Base-by-base conservation (phyloP, 768 basidiomycete species). In the Naganishia onofrii region DNA sequence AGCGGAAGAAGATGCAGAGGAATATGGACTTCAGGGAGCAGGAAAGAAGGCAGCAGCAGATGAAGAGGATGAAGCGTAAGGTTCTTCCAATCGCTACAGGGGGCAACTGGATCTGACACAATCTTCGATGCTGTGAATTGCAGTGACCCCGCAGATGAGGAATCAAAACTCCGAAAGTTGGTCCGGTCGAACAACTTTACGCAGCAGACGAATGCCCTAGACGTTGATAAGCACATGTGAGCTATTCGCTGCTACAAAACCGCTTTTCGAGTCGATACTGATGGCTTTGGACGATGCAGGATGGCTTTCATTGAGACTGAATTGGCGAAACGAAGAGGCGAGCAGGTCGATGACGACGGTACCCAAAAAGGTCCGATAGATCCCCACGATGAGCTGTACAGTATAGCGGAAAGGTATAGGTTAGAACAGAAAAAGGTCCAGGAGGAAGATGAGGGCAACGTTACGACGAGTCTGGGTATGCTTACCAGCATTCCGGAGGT, bases 261-360 rank as follows among this genome's bases (percentile, higher is more conserved):
- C 6, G 29, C 21, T 28, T 1, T n/a, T 66, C 15, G 17, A 44
- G 17, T 58, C 31, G 21, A 26, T 54, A 31, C 31, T 68, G 23
- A 23, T 51, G 19, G 23, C 19, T 23, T 38, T 23, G 44, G 26
- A n/a, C 53, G 34, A 19, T 0, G 38, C 6, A 94, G 93, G 95
- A 93, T 97, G 90, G 92, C 90, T 1, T 98, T 95, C 77, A 98
- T 99, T 60, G 96, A 98, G 76, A 88, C 91, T 76, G 97, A 96
- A 79, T 84, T 99, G 72, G 89, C 86, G 78, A 85, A 91, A 36
- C 88, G 88, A 4, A 86, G 88, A 68, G 87, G 78, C 81, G 84
- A 28, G 29, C 69, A 36, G 52, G 82, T 84, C 12, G 44, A 32
- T 13, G 32, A 60, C 21, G 78, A 82, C 1, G 80, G 83, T 8